Conservation (phyloP, 2,329 filamentous ascomycete genomes). For the Raffaelea ambrosiae region DNA sequence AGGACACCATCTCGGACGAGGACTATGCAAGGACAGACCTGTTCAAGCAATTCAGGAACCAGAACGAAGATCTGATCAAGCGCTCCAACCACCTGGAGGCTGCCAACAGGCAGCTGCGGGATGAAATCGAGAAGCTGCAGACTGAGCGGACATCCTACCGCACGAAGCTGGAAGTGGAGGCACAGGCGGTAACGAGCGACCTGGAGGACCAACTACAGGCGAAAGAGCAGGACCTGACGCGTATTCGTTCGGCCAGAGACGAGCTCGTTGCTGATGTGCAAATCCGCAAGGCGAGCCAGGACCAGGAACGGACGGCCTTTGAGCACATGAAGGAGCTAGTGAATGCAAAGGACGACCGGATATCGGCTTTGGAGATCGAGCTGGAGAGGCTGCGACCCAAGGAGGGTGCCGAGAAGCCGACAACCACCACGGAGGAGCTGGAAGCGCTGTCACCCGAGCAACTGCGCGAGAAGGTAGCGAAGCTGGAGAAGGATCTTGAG, state of each 20-base stretch:
- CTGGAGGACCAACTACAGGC: conserved; percentile 74
- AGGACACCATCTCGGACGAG: conserved; percentile 74
- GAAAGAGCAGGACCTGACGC: conserved; percentile 75
- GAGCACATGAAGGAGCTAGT: conserved; percentile 74
- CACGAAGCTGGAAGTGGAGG: conserved; percentile 72
- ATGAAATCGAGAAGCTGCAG: conserved; percentile 78
- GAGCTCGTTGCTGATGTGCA: conserved; percentile 76
- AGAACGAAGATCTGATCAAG: conserved; percentile 88
- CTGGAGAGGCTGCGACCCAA: conserved; percentile 57
- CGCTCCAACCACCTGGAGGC: conserved; percentile 87
- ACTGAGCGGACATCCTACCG: conserved; percentile 79
- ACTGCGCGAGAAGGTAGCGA: conserved; percentile 63
- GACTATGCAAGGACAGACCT: conserved; percentile 89
- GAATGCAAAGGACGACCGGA: conserved; percentile 70
- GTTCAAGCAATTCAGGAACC: conserved; percentile 83
- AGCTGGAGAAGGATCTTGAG: conserved; percentile 69
- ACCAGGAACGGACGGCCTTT: conserved; percentile 61
- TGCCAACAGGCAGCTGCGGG: conserved; percentile 72
- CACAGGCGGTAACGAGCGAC: conserved; percentile 62
- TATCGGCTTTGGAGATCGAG: conserved; percentile 74
- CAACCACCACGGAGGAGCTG: conserved; percentile 36
- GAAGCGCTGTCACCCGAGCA: conserved; percentile 60
- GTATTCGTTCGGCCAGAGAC: conserved; percentile 76
- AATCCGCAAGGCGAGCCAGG: conserved; percentile 69
- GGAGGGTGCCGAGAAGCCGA: conserved; percentile 35